These are phyloP conservation scores for Benincasa hispida DNA, from an alignment of 306 rosid species.

Conservation along the genomic window DNA sequence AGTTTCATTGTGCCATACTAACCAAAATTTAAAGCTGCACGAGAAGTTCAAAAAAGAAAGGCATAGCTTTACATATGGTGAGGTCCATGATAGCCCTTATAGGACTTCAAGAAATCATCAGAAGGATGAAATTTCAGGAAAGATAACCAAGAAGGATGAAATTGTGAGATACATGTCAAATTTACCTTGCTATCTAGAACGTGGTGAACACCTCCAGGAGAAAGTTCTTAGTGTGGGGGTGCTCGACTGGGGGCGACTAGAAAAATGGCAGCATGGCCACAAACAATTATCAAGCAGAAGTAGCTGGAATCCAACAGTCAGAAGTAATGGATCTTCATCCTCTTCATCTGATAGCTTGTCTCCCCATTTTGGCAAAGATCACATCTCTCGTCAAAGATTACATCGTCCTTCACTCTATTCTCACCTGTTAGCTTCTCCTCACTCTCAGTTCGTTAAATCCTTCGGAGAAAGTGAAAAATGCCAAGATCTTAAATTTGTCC, in stretches of 20 bases:
- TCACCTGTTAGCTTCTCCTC: conserved; percentile 30
- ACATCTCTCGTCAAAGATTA: conserved; percentile 31
- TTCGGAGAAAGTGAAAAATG: conserved; percentile 20
- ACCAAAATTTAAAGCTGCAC: conserved; percentile 27
- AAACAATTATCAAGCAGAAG: conserved; percentile 28
- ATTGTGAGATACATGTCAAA: conserved; percentile 77
- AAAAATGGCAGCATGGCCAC: conserved; percentile 57
- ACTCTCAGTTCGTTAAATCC: conserved; percentile 24
- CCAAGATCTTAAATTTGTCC: conserved; percentile 19
- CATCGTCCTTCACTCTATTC: conserved; percentile 38
- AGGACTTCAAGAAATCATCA: conserved; percentile 23
- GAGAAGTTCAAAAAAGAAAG: conserved; percentile 31
- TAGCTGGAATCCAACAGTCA: conserved; percentile 31
- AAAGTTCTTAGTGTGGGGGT: conserved; percentile 81
- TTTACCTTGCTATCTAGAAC: conserved; percentile 80
- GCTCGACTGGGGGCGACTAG: conserved; percentile 80
- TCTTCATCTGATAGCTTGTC: conserved; percentile 43
- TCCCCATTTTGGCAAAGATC: conserved; percentile 33
- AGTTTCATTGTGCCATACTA: neutral
- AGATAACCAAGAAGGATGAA: conserved; percentile 52
- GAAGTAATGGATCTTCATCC: conserved; percentile 40
- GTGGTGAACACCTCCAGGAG: conserved; percentile 46
- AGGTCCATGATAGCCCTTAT: conserved; percentile 26
- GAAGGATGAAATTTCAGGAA: conserved; percentile 26
- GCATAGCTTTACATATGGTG: conserved; percentile 40